phyloP scores from a whole-genome alignment of 2,329 filamentous ascomycete genomes.

The Cladosporium sp. region DNA sequence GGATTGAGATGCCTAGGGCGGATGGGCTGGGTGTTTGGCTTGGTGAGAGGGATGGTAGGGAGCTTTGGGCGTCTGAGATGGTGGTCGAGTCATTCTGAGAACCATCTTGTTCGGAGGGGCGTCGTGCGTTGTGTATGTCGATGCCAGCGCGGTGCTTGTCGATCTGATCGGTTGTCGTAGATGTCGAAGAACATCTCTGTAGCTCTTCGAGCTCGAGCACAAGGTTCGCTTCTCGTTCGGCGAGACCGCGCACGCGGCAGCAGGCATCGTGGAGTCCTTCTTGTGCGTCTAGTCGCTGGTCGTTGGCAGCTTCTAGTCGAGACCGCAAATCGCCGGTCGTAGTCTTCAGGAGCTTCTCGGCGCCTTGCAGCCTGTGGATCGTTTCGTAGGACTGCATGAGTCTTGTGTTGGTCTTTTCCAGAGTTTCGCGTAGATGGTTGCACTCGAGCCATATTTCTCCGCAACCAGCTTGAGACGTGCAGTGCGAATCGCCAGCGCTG shows the following conservation, averaged over 20 bases:
- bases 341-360: conserved; percentile 39
- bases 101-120: neutral
- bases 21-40: neutral
- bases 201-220: conserved; percentile 21
- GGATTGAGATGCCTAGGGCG: conserved; percentile 25
- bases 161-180: neutral
- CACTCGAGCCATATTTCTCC: conserved; percentile 40
- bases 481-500: neutral
- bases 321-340: conserved; percentile 41
- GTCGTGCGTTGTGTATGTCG: neutral
- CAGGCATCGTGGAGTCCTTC: conserved; percentile 37
- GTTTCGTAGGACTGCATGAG: conserved; percentile 43
- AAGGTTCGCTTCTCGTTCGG: conserved; percentile 32
- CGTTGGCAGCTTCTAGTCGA: conserved; percentile 43
- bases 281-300: conserved; percentile 42
- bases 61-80: neutral
- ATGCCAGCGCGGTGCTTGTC: neutral
- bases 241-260: conserved; percentile 38
- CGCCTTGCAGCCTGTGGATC: conserved; percentile 41
- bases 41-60: neutral
- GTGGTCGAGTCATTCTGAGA: neutral
- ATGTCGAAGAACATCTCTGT: conserved; percentile 1
- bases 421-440: conserved; percentile 40
- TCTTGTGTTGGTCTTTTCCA: conserved; percentile 38
- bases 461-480: conserved; percentile 26